phyloP scores from a whole-genome alignment of 345 rosid genomes.

The Hirschfeldia incana region DNA sequence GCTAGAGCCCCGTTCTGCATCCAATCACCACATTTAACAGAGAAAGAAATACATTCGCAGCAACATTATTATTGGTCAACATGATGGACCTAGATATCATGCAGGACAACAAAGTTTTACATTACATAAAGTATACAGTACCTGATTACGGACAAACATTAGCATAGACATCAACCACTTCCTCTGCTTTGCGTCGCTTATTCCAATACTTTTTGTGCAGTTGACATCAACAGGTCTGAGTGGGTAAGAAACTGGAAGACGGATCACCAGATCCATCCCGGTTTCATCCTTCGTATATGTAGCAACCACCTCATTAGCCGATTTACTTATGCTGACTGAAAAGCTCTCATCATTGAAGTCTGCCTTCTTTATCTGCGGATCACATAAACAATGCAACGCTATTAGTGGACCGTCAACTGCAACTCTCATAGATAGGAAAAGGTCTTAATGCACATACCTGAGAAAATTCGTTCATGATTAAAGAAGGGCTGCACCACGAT shows the following conservation, averaged over 20 bases:
- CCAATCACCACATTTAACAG: constrained; percentile 18
- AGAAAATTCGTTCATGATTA: constrained; percentile 74
- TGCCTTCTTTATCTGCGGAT: constrained; percentile 84
- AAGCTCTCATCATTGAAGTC: constrained; percentile 81
- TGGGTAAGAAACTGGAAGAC: constrained; percentile 86
- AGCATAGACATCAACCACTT: constrained; percentile 97
- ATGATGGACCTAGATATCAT: neutral
- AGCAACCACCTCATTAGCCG: constrained; percentile 94
- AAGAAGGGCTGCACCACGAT: constrained; percentile 91
- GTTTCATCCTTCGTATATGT: constrained; percentile 95
- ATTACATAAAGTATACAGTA: constrained; percentile 15
- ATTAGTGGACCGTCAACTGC: constrained; percentile 2
- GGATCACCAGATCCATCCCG: constrained; percentile 90
- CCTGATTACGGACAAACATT: constrained; percentile 94
- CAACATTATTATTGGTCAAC: neutral
- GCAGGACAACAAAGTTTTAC: neutral
- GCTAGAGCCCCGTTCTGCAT: constrained; percentile 93
- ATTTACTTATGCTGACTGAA: constrained; percentile 80
- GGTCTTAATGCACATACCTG: constrained; percentile 55
- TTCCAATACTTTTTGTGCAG: constrained; percentile 87
- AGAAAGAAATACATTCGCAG: neutral
- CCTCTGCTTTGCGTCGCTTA: constrained; percentile 91
- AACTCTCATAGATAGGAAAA: constrained; percentile 14
- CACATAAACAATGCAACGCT: constrained; percentile 26
- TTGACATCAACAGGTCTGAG: constrained; percentile 82